phyloP scores from a whole-genome alignment of 164 flowering plant species.

The Sedum album region DNA sequence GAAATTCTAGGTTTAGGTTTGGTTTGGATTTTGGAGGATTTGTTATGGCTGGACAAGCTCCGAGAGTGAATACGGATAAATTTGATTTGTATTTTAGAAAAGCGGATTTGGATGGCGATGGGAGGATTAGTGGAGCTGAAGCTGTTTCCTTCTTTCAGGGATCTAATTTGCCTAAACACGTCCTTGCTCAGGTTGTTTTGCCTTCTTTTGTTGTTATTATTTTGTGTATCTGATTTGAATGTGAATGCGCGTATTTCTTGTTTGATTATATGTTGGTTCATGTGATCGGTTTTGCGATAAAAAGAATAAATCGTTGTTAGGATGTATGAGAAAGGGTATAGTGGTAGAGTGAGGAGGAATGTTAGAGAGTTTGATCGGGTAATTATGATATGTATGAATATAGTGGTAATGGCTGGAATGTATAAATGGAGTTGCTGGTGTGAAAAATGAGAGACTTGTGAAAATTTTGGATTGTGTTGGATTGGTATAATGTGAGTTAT shows the following conservation, averaged over 20 bases:
- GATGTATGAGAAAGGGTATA: too few relatives aligned
- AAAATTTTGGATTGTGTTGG: not conserved
- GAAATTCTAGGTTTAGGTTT: not conserved
- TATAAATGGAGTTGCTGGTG: too few relatives aligned
- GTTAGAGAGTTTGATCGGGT: too few relatives aligned
- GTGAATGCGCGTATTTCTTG: too few relatives aligned
- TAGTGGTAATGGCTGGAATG: too few relatives aligned
- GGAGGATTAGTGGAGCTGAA: constrained; percentile 86
- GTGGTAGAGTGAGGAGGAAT: too few relatives aligned
- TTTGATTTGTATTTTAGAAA: constrained; percentile 50
- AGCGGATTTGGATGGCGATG: constrained; percentile 88
- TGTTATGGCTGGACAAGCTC: constrained; percentile 26
- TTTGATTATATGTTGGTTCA: too few relatives aligned
- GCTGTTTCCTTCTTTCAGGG: constrained; percentile 86
- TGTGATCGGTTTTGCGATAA: too few relatives aligned
- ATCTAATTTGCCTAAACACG: constrained; percentile 64
- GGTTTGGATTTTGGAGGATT: not conserved
- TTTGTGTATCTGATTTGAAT: too few relatives aligned
- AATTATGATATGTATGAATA: too few relatives aligned
- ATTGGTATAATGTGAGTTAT: not conserved
- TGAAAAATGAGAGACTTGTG: not conserved
- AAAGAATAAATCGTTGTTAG: too few relatives aligned
- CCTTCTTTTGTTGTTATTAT: too few relatives aligned
- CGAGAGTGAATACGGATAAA: constrained; percentile 29
- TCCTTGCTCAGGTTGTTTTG: constrained; percentile 75